Evolutionary conservation across 1,139 yeast genomes (phyloP).

Genomic region (Torulaspora pretoriensis): DNA sequence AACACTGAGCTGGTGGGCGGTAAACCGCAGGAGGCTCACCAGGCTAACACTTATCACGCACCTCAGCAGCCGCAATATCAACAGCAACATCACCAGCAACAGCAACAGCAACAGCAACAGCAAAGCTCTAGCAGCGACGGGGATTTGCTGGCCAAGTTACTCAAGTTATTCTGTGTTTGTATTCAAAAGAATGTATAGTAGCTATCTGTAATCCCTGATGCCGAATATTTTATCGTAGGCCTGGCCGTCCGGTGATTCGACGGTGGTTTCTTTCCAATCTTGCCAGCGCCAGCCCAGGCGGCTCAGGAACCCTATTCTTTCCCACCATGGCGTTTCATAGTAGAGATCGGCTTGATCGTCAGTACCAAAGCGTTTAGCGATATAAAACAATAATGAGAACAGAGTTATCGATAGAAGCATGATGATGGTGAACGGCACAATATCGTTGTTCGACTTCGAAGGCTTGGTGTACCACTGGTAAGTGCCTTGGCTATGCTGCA

Average conservation of each 20-base stretch:
- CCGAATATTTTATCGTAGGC: constrained; percentile 15
- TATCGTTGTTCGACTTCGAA: neutral
- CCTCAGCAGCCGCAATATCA: constrained; percentile 20
- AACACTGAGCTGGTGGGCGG: constrained; percentile 8
- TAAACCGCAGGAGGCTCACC: constrained; percentile 11
- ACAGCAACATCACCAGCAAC: constrained; percentile 14
- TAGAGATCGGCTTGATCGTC: constrained; percentile 5
- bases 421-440: neutral
- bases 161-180: constrained; percentile 21
- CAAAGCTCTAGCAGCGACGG: constrained; percentile 9
- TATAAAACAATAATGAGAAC: constrained; percentile 3
- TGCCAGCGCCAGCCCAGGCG: constrained; percentile 22
- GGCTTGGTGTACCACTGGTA: constrained; percentile 2
- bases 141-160: constrained; percentile 14
- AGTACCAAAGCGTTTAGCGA: neutral
- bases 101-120: constrained; percentile 16
- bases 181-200: constrained; percentile 15
- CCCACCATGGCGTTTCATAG: constrained; percentile 24
- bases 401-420: neutral
- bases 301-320: constrained; percentile 18
- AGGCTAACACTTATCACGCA: constrained; percentile 7
- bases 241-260: constrained; percentile 4
- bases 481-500: constrained; percentile 3
- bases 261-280: constrained; percentile 16
- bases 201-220: constrained; percentile 14